These are phyloP conservation scores for Penicillium silybi DNA, from an alignment of 495 filamentous ascomycete genomes.

Conservation along the genomic window DNA sequence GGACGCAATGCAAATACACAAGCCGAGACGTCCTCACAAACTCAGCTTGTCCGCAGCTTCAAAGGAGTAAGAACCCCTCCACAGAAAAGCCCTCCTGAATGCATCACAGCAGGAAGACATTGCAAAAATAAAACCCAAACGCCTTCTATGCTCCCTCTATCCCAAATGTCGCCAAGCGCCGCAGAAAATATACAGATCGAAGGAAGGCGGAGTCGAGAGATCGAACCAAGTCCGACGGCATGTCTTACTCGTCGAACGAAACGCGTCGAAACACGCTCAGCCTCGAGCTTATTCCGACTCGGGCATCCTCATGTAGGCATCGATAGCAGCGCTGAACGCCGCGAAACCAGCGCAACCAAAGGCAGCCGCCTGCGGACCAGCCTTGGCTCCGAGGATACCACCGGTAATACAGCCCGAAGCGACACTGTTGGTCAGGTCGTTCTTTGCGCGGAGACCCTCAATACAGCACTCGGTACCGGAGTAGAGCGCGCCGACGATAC, in stretches of 20 bases:
- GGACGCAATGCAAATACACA: not conserved
- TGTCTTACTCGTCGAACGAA: not conserved
- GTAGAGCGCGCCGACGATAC: slow-evolving; percentile 83
- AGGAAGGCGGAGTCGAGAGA: not conserved
- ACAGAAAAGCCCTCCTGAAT: not conserved
- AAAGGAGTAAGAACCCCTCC: not conserved
- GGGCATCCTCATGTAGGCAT: slow-evolving; percentile 78
- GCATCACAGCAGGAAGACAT: not conserved
- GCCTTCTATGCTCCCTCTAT: slow-evolving; percentile 28
- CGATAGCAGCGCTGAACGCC: slow-evolving; percentile 92
- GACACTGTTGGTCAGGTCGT: slow-evolving; percentile 86
- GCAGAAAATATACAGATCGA: slow-evolving; percentile 18
- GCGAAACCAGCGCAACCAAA: slow-evolving; percentile 92
- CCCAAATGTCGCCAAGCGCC: slow-evolving; percentile 21
- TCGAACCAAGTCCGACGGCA: not conserved
- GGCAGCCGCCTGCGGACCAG: slow-evolving; percentile 85
- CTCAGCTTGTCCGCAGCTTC: not conserved
- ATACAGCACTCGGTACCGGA: slow-evolving; percentile 92
- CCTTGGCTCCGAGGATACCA: slow-evolving; percentile 75
- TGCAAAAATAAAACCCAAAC: slow-evolving; percentile 17
- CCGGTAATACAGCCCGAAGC: slow-evolving; percentile 89
- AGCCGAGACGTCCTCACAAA: not conserved
- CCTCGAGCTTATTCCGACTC: slow-evolving; percentile 22
- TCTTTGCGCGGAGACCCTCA: slow-evolving; percentile 86
- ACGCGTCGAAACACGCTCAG: not conserved